Evolutionary conservation across 805 yeast species (phyloP).

Genomic region (Torulaspora delbrueckii): DNA sequence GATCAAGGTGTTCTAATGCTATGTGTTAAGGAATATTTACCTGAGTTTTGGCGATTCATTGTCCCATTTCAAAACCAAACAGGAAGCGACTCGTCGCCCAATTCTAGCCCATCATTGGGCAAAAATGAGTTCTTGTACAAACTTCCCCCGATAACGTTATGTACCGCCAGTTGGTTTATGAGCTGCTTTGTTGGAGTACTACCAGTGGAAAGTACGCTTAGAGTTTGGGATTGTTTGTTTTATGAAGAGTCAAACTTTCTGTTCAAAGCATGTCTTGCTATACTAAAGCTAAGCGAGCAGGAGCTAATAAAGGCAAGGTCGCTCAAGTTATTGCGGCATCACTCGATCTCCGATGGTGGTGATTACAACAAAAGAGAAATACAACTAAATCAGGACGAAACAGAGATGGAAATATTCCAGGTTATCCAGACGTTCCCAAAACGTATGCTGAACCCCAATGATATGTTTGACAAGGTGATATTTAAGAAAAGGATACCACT

Average conservation of each 20-base stretch:
- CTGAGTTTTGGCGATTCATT: conserved; percentile 66
- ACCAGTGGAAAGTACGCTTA: conserved; percentile 80
- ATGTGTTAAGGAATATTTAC: conserved; percentile 77
- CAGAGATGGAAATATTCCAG: conserved; percentile 71
- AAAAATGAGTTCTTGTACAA: conserved; percentile 54
- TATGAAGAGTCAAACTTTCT: conserved; percentile 86
- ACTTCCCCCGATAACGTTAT: conserved; percentile 84
- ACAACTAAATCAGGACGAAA: conserved; percentile 29
- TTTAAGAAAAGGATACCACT: conserved; percentile 68
- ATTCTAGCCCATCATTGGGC: conserved; percentile 7
- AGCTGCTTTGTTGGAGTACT: conserved; percentile 86
- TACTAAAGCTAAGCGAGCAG: conserved; percentile 71
- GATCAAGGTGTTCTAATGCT: conserved; percentile 93
- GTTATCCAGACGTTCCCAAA: conserved; percentile 80
- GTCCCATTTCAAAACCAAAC: conserved; percentile 22
- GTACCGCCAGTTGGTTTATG: conserved; percentile 98
- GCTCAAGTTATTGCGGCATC: conserved; percentile 9
- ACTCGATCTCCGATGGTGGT: conserved; percentile 7
- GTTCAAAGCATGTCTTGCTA: conserved; percentile 75
- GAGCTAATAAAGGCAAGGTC: conserved; percentile 40
- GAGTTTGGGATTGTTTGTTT: conserved; percentile 94
- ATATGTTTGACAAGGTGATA: conserved; percentile 59
- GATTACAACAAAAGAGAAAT: conserved; percentile 7
- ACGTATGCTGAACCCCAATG: conserved; percentile 60
- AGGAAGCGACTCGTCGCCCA: neutral